Evolutionary conservation across 768 basidiomycete species (phyloP), one percentile per base, ranked within the genome.

Genomic region (Leccinellum rugosiceps): DNA sequence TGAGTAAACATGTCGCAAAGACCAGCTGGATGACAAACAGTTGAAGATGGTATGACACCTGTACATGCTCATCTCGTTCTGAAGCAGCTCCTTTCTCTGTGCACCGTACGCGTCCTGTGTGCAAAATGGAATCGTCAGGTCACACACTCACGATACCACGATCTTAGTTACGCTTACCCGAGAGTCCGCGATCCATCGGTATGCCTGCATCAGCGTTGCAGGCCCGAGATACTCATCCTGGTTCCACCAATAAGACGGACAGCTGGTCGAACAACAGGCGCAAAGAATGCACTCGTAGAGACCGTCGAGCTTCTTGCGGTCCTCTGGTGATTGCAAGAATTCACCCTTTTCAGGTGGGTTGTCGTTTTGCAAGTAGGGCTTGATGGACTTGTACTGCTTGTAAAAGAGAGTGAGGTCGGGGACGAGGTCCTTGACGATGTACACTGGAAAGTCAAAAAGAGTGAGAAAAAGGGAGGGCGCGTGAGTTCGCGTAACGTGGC

Each of bases 161-260:
- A 11, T 4, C n/a, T 44, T 6, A 79, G 86, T 55, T 63, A 92
- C 91, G 78, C 87, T 55, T 63, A 92, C 92, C 65, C 96, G 80
- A 48, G 93, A 96, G 71, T 98, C 96, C 1, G 95, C 94, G 69
- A 99, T 96, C 96, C 96, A 98, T 63, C 95, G 80, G 76, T 98
- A 97, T 0, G 94, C 93, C 66, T 94, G 91, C 93, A 98, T 94
- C 66, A 98, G 77, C 0, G 94, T 94, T 1, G 96, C 96, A 6
- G 96, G 96, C 34, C 96, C 95, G 41, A 99, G 88, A 75, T 99
- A 99, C 74, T 94, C 90, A 70, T 98, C 94, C 75, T 94, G 93
- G 77, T 98, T 98, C 96, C 96, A 98, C 96, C 96, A 98, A 76
- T 98, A 97, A 30, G 88, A 90, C 4, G 96, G 96, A 82, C 96